Evolutionary conservation across 129 eudicot genomes (phyloP), one percentile per base, ranked within the genome.

Genomic region (Flaveria robusta): DNA sequence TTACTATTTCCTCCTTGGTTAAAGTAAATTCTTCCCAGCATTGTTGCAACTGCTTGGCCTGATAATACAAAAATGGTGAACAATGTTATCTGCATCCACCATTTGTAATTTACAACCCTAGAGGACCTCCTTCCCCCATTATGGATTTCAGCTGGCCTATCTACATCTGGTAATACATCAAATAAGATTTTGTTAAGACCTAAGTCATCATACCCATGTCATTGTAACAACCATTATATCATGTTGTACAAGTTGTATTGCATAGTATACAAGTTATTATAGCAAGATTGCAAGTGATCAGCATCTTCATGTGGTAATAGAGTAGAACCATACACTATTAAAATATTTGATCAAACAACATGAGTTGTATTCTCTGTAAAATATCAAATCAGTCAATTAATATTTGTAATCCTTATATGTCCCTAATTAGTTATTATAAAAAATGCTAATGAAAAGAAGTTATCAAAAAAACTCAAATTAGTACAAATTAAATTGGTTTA

Each of bases 1-100:
- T 74, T 80, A 55, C 84, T 80, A 6, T 80, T 80, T 67, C 84
- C 84, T 26, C 84, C 84, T 26, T 80, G 56, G 46, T 43, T 54
- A 65, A 80, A 80, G 62, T 80, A 80, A 37, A 80, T 75, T 43
- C 84, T 74, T 66, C 80, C 80, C 26, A 80, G 67, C 70, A 80
- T 68, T 45, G 66, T 31, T 70, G 85, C 85, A 3, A 26, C 77
- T 27, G 85, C 60, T 62, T 75, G 81, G 67, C 85, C 81, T 20
- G 72, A 22, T 22, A 81, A 76, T 27, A 81, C 81, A 63, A 81
- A 81, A 0, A 59, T 19, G 13, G 75, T 74, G 52, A 80, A 80
- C 29, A 31, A 5, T 29, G 63, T 3, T 22, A 80, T 54, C 70
- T 74, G 10, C 9, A 80, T 45, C 84, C 75, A 80, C 84, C 84